These are phyloP conservation scores for Aspergillus ustus DNA, from an alignment of 2,329 filamentous ascomycete genomes.

Conservation along the genomic window DNA sequence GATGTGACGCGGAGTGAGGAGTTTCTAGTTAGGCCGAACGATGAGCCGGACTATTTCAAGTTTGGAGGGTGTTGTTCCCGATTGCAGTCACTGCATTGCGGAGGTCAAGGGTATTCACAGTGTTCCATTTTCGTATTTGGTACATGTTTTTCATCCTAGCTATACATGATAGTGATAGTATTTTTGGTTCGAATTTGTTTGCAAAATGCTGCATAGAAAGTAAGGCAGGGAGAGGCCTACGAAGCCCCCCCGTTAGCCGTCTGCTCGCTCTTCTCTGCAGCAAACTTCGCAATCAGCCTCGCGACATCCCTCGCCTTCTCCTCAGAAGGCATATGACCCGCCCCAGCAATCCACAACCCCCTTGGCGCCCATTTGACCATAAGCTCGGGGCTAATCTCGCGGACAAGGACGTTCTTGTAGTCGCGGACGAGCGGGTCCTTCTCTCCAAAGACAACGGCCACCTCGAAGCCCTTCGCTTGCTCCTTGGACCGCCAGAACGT, in stretches of 20 bases:
- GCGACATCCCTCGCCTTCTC: background rate
- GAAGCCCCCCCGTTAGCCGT: background rate
- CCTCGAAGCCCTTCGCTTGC: background rate
- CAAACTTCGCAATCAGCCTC: slow-evolving; percentile 5
- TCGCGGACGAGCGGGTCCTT: slow-evolving; percentile 1
- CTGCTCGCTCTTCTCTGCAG: background rate
- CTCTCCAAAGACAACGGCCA: background rate
- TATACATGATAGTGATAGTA: too few relatives aligned
- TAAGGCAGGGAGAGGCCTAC: background rate
- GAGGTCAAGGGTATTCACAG: too few relatives aligned
- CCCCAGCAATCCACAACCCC: background rate
- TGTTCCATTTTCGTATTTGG: too few relatives aligned
- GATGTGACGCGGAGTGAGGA: slow-evolving; percentile 55
- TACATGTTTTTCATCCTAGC: too few relatives aligned
- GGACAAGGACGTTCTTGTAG: slow-evolving; percentile 2
- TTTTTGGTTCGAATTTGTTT: background rate
- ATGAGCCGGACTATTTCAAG: slow-evolving; percentile 61
- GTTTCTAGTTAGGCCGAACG: slow-evolving; percentile 60
- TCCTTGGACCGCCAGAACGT: background rate
- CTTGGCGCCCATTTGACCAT: background rate
- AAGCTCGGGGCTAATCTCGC: background rate
- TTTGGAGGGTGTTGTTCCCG: slow-evolving; percentile 58
- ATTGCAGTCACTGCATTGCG: too few relatives aligned
- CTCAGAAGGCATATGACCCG: slow-evolving; percentile 1
- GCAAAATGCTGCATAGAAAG: too few relatives aligned